A percentile compares a stretch with the other conserved stretches of the same genome.
These are phyloP conservation scores for Volvox reticuliferus DNA, from an alignment of 139 green algal species.

Conservation along the genomic window DNA sequence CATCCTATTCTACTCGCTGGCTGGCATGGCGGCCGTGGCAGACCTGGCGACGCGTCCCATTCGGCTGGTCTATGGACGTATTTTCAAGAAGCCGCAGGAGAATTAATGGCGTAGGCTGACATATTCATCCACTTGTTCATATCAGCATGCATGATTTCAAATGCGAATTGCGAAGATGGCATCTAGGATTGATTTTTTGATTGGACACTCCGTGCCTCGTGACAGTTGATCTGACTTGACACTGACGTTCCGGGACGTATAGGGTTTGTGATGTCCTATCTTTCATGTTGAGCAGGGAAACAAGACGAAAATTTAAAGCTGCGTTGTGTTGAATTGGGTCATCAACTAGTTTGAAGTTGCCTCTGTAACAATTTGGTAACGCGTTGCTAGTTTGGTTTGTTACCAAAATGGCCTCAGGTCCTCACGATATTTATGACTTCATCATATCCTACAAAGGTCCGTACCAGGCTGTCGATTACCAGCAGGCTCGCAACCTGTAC, in stretches of 20 bases:
- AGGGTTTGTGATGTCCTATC: not conserved
- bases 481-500: not conserved
- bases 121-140: no score
- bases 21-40: not conserved
- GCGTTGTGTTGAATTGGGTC: not conserved
- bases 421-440: conserved; percentile 28
- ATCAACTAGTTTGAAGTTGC: no score
- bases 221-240: not conserved
- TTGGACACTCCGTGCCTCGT: not conserved
- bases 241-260: not conserved
- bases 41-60: conserved; percentile 3
- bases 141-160: not conserved
- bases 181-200: not conserved
- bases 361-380: conserved; percentile 9
- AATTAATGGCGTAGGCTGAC: not conserved
- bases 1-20: not conserved
- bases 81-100: not conserved
- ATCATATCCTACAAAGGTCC: not conserved
- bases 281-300: not conserved
- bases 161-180: not conserved
- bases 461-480: conserved; percentile 39
- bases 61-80: not conserved
- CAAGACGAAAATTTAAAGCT: not conserved
- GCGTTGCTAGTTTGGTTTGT: not conserved
- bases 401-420: not conserved